These are phyloP conservation scores for Phytopythium litorale DNA, from an alignment of 352 stramenopile genomes.

Conservation along the genomic window DNA sequence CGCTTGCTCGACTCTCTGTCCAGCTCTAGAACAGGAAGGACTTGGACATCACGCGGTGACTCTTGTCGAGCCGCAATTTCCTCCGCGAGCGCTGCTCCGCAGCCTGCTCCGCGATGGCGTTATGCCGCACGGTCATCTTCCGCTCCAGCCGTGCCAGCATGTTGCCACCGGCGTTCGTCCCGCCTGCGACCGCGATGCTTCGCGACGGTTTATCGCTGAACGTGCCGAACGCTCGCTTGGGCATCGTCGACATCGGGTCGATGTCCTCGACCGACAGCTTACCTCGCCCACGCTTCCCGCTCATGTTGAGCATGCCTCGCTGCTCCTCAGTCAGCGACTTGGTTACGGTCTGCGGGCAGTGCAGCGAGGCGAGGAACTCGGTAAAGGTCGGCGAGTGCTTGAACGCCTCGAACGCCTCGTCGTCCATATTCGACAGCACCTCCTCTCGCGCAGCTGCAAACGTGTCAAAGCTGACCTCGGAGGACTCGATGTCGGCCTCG, in stretches of 20 bases:
- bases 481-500: constrained; percentile 36
- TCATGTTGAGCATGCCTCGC: constrained; percentile 38
- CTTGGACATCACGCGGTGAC: constrained; percentile 28
- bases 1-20: background rate
- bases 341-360: constrained; percentile 45
- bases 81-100: constrained; percentile 16
- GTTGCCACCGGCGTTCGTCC: background rate
- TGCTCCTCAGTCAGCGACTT: constrained; percentile 34
- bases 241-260: constrained; percentile 5
- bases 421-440: constrained; percentile 49
- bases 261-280: constrained; percentile 15
- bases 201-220: constrained; percentile 8
- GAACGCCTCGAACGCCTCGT: constrained; percentile 44
- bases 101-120: background rate
- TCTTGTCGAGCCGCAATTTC: constrained; percentile 18
- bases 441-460: constrained; percentile 40
- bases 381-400: constrained; percentile 39
- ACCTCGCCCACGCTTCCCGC: constrained; percentile 5
- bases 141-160: background rate
- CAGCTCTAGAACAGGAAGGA: constrained; percentile 36
- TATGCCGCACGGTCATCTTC: background rate
- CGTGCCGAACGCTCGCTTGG: constrained; percentile 22
- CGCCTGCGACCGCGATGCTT: constrained; percentile 23
- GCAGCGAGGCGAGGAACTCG: constrained; percentile 36
- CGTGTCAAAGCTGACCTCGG: constrained; percentile 33